A percentile compares a stretch with the other conserved stretches of the same genome.
phyloP scores from a whole-genome alignment of 108 stramenopile species.

The Mediolabrus comicus region DNA sequence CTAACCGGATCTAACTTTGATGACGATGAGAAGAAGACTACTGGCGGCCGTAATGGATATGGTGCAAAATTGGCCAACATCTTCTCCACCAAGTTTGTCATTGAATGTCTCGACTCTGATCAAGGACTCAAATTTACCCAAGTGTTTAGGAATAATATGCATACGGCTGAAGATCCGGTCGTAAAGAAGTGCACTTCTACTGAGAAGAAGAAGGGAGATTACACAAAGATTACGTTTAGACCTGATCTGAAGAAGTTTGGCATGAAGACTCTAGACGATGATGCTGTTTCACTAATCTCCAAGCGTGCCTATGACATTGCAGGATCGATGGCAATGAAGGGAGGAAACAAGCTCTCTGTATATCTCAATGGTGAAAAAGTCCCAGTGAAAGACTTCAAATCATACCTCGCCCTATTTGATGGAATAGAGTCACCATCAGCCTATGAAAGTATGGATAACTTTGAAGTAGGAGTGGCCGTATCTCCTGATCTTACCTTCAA shows the following conservation, averaged over 20 bases:
- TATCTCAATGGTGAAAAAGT: slow-evolving; percentile 91
- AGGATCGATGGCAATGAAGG: slow-evolving; percentile 83
- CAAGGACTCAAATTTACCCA: slow-evolving; percentile 82
- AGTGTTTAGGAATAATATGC: slow-evolving; percentile 93
- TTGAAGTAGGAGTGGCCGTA: slow-evolving; percentile 95
- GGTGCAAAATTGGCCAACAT: slow-evolving; percentile 99
- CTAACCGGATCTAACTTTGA: slow-evolving; percentile 92
- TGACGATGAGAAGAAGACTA: slow-evolving; percentile 96
- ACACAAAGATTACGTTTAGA: slow-evolving; percentile 95
- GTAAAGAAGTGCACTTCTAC: slow-evolving; percentile 65
- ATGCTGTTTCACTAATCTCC: slow-evolving; percentile 87
- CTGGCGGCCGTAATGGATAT: slow-evolving; percentile 99
- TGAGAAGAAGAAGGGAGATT: slow-evolving; percentile 87
- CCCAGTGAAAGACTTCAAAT: slow-evolving; percentile 88
- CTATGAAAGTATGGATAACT: slow-evolving; percentile 87
- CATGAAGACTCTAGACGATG: slow-evolving; percentile 90
- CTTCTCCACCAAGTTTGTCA: slow-evolving; percentile 85
- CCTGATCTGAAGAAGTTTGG: slow-evolving; percentile 94
- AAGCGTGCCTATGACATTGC: slow-evolving; percentile 99
- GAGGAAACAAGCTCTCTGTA: slow-evolving; percentile 87
- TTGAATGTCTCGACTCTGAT: slow-evolving; percentile 89
- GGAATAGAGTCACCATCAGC: slow-evolving; percentile 80
- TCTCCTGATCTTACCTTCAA: slow-evolving; percentile 89
- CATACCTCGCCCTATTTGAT: slow-evolving; percentile 91
- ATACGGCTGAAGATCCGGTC: slow-evolving; percentile 56